Evolutionary conservation across 176 grass and related monocot genomes (phyloP).

Genomic region (Elymus sibiricus): DNA sequence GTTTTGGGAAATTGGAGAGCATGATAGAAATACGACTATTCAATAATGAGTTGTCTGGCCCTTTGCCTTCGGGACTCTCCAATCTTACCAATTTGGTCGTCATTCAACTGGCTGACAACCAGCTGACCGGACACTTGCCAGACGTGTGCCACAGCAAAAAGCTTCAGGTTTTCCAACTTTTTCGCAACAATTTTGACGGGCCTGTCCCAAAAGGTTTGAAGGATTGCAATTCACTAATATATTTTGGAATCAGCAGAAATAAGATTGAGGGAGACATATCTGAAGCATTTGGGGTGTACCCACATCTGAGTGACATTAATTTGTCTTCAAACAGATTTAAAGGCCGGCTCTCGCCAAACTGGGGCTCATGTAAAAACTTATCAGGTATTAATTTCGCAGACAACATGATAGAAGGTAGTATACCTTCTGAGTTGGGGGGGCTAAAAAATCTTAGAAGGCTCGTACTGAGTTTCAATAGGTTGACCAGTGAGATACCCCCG

Average conservation of each 20-base stretch:
- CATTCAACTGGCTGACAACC: background rate
- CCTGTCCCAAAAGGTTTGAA: conserved; percentile 25
- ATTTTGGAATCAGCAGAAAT: conserved; percentile 11
- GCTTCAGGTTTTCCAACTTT: background rate
- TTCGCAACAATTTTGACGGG: conserved; percentile 16
- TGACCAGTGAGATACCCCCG: background rate
- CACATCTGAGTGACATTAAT: background rate
- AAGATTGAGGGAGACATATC: conserved; percentile 28
- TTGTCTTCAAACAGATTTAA: background rate
- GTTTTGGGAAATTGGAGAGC: background rate
- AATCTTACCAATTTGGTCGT: conserved; percentile 4
- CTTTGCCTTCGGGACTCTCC: background rate
- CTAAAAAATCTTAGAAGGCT: background rate
- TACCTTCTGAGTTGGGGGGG: background rate
- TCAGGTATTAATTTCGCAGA: background rate
- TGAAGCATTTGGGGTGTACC: conserved; percentile 17
- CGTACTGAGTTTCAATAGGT: background rate
- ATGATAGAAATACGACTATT: background rate
- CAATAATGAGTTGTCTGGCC: background rate
- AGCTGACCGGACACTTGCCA: background rate
- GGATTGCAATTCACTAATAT: background rate
- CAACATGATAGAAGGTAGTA: conserved; percentile 7
- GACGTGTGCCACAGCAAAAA: too few species aligned
- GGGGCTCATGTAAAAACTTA: background rate
- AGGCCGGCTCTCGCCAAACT: background rate